Conservation (phyloP, 2,329 filamentous ascomycete species). For the Sarocladiaceae sp. region DNA sequence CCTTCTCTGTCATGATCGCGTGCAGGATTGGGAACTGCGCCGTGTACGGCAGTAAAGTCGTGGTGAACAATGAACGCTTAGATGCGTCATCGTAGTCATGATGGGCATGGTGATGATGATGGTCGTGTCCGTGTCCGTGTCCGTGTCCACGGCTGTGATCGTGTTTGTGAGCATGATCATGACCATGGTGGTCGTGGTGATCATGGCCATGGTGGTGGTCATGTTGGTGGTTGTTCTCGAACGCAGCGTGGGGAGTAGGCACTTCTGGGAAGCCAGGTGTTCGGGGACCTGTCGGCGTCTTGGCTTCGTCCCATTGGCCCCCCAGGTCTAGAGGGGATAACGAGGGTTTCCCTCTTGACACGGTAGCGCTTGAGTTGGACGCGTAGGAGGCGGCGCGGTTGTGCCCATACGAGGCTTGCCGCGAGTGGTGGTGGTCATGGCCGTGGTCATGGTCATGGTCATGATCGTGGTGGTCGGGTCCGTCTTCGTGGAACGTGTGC, state of each 20-base stretch:
- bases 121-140: slow-evolving; percentile 18
- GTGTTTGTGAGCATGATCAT: slow-evolving; percentile 20
- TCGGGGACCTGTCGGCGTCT: background rate
- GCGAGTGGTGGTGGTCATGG: slow-evolving; percentile 21
- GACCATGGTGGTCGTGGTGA: slow-evolving; percentile 18
- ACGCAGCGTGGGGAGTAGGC: slow-evolving; percentile 13
- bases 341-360: slow-evolving; percentile 22
- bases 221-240: slow-evolving; percentile 15
- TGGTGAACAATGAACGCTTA: slow-evolving; percentile 63
- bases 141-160: slow-evolving; percentile 14
- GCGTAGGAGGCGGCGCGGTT: slow-evolving; percentile 22
- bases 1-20: slow-evolving; percentile 81
- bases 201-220: slow-evolving; percentile 19
- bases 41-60: slow-evolving; percentile 62
- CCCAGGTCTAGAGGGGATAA: background rate
- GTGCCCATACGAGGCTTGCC: slow-evolving; percentile 22
- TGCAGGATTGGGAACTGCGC: slow-evolving; percentile 72
- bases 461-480: slow-evolving; percentile 22
- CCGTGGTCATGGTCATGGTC: slow-evolving; percentile 27
- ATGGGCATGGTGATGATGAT: slow-evolving; percentile 23
- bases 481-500: slow-evolving; percentile 24
- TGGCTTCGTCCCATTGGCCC: slow-evolving; percentile 4
- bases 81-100: slow-evolving; percentile 34
- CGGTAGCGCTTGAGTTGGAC: slow-evolving; percentile 22
- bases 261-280: slow-evolving; percentile 16